phyloP scores from a whole-genome alignment of 257 asterid species.

The Lithospermum erythrorhizon region DNA sequence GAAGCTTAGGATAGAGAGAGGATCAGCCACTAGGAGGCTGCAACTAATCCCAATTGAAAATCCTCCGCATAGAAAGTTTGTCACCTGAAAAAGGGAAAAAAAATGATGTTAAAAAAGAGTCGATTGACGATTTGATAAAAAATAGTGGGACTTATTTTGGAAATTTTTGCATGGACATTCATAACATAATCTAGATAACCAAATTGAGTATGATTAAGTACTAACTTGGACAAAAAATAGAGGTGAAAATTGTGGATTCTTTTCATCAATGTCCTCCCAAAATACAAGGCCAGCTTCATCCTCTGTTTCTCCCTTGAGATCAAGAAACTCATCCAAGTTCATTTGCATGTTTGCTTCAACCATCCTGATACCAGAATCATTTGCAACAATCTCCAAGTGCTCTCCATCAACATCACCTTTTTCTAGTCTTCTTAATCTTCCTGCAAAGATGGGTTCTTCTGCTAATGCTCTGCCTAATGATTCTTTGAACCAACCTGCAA shows the following conservation, averaged over 20 bases:
- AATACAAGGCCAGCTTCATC: constrained; percentile 37
- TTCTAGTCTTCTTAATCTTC: constrained; percentile 33
- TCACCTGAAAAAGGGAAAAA: constrained; percentile 27
- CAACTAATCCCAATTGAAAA: constrained; percentile 63
- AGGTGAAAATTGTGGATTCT: constrained; percentile 45
- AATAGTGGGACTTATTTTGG: no score
- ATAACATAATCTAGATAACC: no score
- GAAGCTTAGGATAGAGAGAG: constrained; percentile 35
- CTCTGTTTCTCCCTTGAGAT: constrained; percentile 9
- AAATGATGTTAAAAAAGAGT: no score
- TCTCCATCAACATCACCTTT: constrained; percentile 1
- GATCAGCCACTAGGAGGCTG: constrained; percentile 56
- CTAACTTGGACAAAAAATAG: constrained; percentile 61
- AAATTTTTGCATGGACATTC: no score
- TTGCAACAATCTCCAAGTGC: constrained; percentile 33
- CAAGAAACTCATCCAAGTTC: constrained; percentile 33
- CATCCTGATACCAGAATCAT: constrained; percentile 51
- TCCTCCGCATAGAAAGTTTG: constrained; percentile 62
- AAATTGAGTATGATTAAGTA: background rate
- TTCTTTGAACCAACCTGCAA: constrained; percentile 53
- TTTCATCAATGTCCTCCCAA: constrained; percentile 50
- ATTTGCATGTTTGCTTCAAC: constrained; percentile 31
- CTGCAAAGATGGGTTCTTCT: constrained; percentile 53
- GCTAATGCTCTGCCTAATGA: constrained; percentile 40
- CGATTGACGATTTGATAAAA: no score